Evolutionary conservation across 78 protist genomes (phyloP), one percentile per base, ranked within the genome.

Genomic region (Isochrysis galbana): DNA sequence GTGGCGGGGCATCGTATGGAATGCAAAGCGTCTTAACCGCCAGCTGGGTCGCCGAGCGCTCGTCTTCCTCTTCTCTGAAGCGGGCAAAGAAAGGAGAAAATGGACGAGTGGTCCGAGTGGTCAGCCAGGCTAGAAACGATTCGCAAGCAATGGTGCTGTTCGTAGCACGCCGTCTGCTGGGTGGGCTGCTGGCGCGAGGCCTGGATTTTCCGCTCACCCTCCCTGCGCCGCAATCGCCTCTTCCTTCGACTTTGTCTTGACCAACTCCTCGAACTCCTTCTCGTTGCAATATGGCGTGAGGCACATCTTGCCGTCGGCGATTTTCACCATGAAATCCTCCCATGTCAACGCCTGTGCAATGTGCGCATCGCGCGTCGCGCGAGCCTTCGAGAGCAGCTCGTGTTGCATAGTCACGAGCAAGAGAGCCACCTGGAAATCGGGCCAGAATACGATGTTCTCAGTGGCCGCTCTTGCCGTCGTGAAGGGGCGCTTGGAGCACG

Each of bases 11-110:
- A 25, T 69, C 96, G 77, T 96, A 94, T 55, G 98, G 98, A 38
- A 97, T 97, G 94, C 98, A 97, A 29, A 97, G 96, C 11, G 97
- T 84, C 96, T 97, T 97, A 80, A 98, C 98, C 11, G 98, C 98
- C 82, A 97, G 97, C 32, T 96, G 89, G 21, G 95, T 74, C 54
- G 95, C 51, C 23, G 48, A 5, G 48, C 93, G 92, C 32, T 48
- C 96, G 91, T 93, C 97, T 54, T 67, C 92, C 87, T 5, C 46
- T 26, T 51, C 67, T 10, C n/a, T n/a, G n/a, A n/a, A n/a, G n/a
- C n/a, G n/a, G n/a, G n/a, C n/a, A n/a, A n/a, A n/a, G n/a, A n/a
- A n/a, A n/a, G n/a, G n/a, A n/a, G n/a, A n/a, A n/a, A n/a, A n/a
- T n/a, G n/a, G n/a, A n/a, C n/a, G n/a, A n/a, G n/a, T n/a, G n/a